Conservation (phyloP, 2,329 filamentous ascomycete species). For the Hirsutella minnesotensis region DNA sequence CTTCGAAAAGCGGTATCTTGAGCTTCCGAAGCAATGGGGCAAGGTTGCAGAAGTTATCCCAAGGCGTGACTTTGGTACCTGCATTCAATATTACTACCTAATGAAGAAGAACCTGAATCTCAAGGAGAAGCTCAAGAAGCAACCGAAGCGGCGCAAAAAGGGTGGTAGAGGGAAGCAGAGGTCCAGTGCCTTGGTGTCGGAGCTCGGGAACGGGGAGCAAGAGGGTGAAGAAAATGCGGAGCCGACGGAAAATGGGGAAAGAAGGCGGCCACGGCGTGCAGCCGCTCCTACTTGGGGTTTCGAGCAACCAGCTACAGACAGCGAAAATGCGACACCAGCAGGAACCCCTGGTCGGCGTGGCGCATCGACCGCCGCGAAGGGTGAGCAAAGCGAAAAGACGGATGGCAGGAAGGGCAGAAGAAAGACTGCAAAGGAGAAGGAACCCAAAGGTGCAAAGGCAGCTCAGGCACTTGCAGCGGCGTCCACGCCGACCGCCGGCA, state of each 20-base stretch:
- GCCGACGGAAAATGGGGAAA: slow-evolving; percentile 46
- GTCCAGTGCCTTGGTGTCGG: slow-evolving; percentile 53
- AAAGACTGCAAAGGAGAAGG: slow-evolving; percentile 26
- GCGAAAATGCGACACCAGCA: slow-evolving; percentile 44
- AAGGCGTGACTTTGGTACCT: slow-evolving; percentile 61
- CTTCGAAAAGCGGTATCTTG: slow-evolving; percentile 65
- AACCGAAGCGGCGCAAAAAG: slow-evolving; percentile 47
- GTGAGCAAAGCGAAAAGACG: slow-evolving; percentile 33
- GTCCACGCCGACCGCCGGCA: slow-evolving; percentile 25
- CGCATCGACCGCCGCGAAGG: slow-evolving; percentile 24
- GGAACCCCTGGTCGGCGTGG: slow-evolving; percentile 46
- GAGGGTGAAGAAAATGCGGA: slow-evolving; percentile 45
- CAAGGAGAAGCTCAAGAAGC: slow-evolving; percentile 62
- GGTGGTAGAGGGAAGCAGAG: slow-evolving; percentile 43
- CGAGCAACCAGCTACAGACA: slow-evolving; percentile 47
- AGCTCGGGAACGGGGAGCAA: slow-evolving; percentile 48
- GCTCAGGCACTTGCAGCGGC: slow-evolving; percentile 35
- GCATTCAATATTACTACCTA: slow-evolving; percentile 78
- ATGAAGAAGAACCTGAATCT: slow-evolving; percentile 65
- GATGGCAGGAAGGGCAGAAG: slow-evolving; percentile 25
- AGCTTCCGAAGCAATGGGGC: slow-evolving; percentile 73
- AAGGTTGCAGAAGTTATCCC: slow-evolving; percentile 58
- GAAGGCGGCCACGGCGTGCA: slow-evolving; percentile 48
- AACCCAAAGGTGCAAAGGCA: slow-evolving; percentile 25
- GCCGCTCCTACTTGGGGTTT: slow-evolving; percentile 62